A percentile compares a stretch with the other conserved stretches of the same genome.
Evolutionary conservation across 306 rosid species (phyloP).

Genomic region (Pterocarpus macrocarpus): DNA sequence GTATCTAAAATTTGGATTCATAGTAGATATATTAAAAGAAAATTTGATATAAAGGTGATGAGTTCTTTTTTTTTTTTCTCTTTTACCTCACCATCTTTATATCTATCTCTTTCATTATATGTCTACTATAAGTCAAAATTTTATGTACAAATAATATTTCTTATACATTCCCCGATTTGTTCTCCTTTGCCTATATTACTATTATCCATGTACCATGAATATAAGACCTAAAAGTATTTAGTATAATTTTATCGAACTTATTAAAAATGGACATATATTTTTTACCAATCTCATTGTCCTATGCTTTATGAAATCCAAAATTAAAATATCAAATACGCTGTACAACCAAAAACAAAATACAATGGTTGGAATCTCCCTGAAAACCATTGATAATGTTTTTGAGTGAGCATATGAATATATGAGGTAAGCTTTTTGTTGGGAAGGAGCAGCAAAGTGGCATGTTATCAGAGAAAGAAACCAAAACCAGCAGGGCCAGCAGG

Average conservation of each 20-base stretch:
- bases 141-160: too few species aligned
- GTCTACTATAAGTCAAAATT: too few species aligned
- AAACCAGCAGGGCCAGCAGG: constrained; percentile 46
- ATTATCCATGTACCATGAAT: not conserved
- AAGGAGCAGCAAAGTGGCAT: constrained; percentile 39
- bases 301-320: not conserved
- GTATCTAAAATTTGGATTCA: too few species aligned
- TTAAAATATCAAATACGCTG: not conserved
- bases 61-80: too few species aligned
- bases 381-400: constrained; percentile 6
- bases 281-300: not conserved
- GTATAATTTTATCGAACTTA: not conserved
- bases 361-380: constrained; percentile 16
- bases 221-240: not conserved
- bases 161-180: not conserved
- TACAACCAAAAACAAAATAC: not conserved
- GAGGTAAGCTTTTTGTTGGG: constrained; percentile 51
- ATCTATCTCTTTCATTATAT: too few species aligned
- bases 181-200: too few species aligned
- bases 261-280: not conserved
- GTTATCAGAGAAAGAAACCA: not conserved
- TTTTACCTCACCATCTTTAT: too few species aligned
- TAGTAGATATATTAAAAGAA: too few species aligned
- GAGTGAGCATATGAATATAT: constrained; percentile 24
- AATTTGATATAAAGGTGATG: too few species aligned